Conservation (phyloP, 768 basidiomycete genomes). For the Sistotremastrum suecicum region DNA sequence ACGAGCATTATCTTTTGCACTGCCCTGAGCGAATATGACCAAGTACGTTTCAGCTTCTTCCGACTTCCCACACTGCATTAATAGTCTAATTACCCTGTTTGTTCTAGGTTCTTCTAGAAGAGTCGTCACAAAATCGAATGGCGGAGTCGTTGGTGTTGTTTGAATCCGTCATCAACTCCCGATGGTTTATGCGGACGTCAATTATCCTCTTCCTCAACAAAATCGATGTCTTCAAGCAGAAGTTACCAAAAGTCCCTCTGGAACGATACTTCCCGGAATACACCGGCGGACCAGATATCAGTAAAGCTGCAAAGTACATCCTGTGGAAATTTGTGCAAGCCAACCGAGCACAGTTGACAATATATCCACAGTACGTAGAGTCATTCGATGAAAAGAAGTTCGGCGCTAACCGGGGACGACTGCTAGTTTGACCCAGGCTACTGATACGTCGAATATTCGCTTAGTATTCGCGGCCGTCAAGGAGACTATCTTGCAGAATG, state of each 20-base stretch:
- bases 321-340: conserved; percentile 92
- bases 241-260: conserved; percentile 60
- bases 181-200: conserved; percentile 55
- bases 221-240: conserved; percentile 66
- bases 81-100: conserved; percentile 54
- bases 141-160: conserved; percentile 61
- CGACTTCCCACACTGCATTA: conserved; percentile 28
- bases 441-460: conserved; percentile 72
- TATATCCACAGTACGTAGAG: conserved; percentile 73
- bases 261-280: conserved; percentile 79
- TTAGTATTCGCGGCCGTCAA: conserved; percentile 81
- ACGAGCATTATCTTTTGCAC: conserved; percentile 72
- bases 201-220: conserved; percentile 62
- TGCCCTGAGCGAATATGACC: conserved; percentile 63
- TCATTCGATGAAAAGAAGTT: not conserved
- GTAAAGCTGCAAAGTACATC: conserved; percentile 90
- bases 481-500: conserved; percentile 88
- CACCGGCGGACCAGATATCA: conserved; percentile 77
- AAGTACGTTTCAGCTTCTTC: conserved; percentile 36
- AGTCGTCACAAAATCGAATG: conserved; percentile 60
- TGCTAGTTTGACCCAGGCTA: conserved; percentile 68
- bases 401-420: not conserved
- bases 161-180: conserved; percentile 65
- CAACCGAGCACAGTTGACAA: conserved; percentile 67
- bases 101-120: conserved; percentile 57